Percentiles rank a stretch among this genome's conserved stretches.
Evolutionary conservation across 1,284 basidiomycete species (phyloP).

Genomic region (Dichomitus squalens): DNA sequence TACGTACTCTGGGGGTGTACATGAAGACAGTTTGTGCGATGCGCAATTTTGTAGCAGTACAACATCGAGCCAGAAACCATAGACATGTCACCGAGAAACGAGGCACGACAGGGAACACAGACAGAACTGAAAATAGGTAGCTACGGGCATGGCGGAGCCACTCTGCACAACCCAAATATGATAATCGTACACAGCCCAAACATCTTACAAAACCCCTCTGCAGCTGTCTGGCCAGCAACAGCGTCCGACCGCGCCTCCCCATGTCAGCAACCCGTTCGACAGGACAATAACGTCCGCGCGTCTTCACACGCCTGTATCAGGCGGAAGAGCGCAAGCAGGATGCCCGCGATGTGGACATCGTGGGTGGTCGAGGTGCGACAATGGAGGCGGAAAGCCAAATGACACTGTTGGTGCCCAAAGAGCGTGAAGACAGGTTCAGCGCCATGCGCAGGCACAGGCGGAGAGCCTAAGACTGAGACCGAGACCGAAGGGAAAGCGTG

Average conservation of each 20-base stretch:
- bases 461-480: constrained; percentile 1
- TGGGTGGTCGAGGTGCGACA: neutral
- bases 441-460: constrained; percentile 14
- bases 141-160: neutral
- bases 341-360: neutral
- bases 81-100: neutral
- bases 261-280: neutral
- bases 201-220: constrained; percentile 20
- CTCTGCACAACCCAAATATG: neutral
- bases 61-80: neutral
- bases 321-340: too few relatives aligned
- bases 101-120: neutral
- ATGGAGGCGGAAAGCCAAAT: constrained; percentile 4
- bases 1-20: neutral
- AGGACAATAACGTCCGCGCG: neutral
- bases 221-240: constrained; percentile 27
- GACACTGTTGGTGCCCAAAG: constrained; percentile 26
- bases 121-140: neutral
- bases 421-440: constrained; percentile 25
- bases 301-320: too few relatives aligned
- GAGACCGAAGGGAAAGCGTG: neutral
- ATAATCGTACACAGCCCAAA: constrained; percentile 9
- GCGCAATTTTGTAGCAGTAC: neutral
- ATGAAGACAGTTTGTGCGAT: neutral
- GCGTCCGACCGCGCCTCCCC: constrained; percentile 8